These are phyloP conservation scores for Trametes punicea DNA, from an alignment of 768 basidiomycete species.

Conservation along the genomic window DNA sequence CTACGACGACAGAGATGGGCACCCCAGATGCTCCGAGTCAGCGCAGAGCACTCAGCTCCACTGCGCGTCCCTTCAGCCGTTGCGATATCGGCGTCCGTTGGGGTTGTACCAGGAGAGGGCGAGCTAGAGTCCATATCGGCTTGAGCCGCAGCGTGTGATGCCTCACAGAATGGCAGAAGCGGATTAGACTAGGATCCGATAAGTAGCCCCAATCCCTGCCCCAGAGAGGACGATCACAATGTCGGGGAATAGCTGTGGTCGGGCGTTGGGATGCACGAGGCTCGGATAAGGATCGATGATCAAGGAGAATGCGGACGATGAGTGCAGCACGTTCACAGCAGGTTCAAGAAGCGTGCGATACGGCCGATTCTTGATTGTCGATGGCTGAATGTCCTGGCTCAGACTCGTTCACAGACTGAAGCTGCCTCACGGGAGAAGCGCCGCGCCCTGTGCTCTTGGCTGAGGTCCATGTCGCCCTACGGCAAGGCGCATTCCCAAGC, in stretches of 20 bases:
- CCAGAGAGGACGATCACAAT: not conserved
- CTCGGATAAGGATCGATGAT: slow-evolving; percentile 15
- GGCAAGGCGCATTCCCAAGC: not conserved
- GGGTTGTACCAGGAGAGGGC: not conserved
- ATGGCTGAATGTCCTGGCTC: not conserved
- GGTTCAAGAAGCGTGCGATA: not conserved
- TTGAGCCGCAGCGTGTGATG: too few species aligned
- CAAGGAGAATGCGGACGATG: not conserved
- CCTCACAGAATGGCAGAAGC: too few species aligned
- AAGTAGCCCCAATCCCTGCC: too few species aligned
- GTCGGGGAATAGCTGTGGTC: not conserved
- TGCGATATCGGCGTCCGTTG: not conserved
- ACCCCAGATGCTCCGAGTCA: too few species aligned
- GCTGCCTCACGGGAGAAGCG: slow-evolving; percentile 10
- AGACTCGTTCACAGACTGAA: not conserved
- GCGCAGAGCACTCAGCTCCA: slow-evolving; percentile 6
- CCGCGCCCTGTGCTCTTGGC: not conserved
- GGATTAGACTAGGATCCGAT: too few species aligned
- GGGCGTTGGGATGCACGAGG: not conserved
- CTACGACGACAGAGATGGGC: not conserved
- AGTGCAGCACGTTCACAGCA: not conserved
- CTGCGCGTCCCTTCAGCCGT: slow-evolving; percentile 9
- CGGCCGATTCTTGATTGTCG: not conserved
- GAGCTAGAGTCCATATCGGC: too few species aligned
- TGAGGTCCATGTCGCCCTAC: not conserved